These are phyloP conservation scores for Yamadazyma sp. DNA, from an alignment of 805 yeast genomes.

Conservation along the genomic window DNA sequence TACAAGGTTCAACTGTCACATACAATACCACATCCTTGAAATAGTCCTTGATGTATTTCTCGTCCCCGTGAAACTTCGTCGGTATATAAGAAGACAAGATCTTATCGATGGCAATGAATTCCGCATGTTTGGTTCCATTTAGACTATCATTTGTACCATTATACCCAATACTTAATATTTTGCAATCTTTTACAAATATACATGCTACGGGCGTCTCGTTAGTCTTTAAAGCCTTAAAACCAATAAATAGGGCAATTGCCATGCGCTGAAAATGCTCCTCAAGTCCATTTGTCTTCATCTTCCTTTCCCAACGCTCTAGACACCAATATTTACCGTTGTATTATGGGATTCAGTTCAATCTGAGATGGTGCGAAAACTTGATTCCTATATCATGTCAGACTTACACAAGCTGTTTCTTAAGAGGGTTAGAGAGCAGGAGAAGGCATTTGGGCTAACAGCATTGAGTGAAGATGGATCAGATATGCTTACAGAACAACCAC, in stretches of 20 bases:
- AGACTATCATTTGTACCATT: constrained; percentile 83
- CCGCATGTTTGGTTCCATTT: constrained; percentile 92
- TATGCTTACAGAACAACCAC: background rate
- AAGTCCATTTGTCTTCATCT: background rate
- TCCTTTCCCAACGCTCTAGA: background rate
- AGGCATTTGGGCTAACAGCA: constrained; percentile 18
- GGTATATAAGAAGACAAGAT: constrained; percentile 4
- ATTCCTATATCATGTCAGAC: constrained; percentile 21
- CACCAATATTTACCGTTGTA: too few relatives aligned
- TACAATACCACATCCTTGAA: constrained; percentile 65
- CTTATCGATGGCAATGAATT: constrained; percentile 65
- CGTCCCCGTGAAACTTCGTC: constrained; percentile 17
- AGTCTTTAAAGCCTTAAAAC: constrained; percentile 32
- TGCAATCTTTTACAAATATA: constrained; percentile 27
- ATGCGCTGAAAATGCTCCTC: constrained; percentile 15
- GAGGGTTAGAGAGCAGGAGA: constrained; percentile 22
- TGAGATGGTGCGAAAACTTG: too few relatives aligned
- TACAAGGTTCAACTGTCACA: constrained; percentile 97
- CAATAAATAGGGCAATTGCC: constrained; percentile 38
- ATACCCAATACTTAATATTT: constrained; percentile 71
- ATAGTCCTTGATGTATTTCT: constrained; percentile 24
- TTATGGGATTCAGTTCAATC: too few relatives aligned
- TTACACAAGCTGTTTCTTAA: constrained; percentile 25
- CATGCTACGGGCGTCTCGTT: constrained; percentile 46
- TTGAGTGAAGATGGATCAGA: constrained; percentile 17